Conservation (phyloP, 2,329 filamentous ascomycete genomes). For the Chaetomium sp. region DNA sequence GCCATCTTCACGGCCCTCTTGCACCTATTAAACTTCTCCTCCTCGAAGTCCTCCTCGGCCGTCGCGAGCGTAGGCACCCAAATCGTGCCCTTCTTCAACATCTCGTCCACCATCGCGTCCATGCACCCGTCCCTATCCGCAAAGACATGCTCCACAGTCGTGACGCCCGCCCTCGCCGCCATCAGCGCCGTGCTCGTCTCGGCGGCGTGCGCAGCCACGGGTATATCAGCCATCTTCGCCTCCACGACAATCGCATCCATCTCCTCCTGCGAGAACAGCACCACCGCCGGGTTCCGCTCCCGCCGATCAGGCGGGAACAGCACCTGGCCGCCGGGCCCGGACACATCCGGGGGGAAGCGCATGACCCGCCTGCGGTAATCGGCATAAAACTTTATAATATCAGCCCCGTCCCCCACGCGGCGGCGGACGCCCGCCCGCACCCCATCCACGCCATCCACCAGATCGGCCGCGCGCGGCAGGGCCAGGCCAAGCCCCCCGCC, state of each 20-base stretch:
- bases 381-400: conserved; percentile 56
- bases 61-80: conserved; percentile 57
- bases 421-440: conserved; percentile 50
- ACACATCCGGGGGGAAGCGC: conserved; percentile 44
- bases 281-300: conserved; percentile 46
- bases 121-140: conserved; percentile 38
- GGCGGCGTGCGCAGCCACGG: conserved; percentile 49
- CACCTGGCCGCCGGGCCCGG: conserved; percentile 31
- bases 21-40: conserved; percentile 37
- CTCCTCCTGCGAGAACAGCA: conserved; percentile 52
- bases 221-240: conserved; percentile 45
- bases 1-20: conserved; percentile 48
- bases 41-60: conserved; percentile 41
- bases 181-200: conserved; percentile 48
- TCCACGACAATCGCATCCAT: conserved; percentile 54
- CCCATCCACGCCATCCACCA: conserved; percentile 51
- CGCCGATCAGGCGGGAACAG: conserved; percentile 41
- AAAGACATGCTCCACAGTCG: conserved; percentile 49
- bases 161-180: conserved; percentile 51
- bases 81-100: conserved; percentile 49
- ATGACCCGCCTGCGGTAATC: conserved; percentile 51
- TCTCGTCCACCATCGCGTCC: conserved; percentile 47
- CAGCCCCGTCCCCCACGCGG: conserved; percentile 51
- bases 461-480: conserved; percentile 45
- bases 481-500: conserved; percentile 34